Evolutionary conservation across 768 basidiomycete species (phyloP).

Genomic region (Tulasnella sp.): DNA sequence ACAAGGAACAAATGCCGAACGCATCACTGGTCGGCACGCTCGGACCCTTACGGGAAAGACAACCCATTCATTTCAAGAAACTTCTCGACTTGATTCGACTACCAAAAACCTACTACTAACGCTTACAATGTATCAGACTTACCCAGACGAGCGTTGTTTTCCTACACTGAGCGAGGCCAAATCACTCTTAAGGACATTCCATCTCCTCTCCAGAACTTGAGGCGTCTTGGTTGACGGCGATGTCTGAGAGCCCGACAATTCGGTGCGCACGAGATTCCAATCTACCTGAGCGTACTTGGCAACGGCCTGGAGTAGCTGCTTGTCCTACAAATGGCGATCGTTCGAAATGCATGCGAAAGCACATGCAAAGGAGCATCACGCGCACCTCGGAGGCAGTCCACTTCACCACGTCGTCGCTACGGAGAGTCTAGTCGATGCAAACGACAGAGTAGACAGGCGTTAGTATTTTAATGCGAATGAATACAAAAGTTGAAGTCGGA

Average conservation of each 20-base stretch:
- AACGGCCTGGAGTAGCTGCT: neutral
- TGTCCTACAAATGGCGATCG: neutral
- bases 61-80: neutral
- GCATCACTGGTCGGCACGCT: neutral
- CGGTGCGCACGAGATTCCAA: neutral
- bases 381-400: neutral
- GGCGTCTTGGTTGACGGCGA: neutral
- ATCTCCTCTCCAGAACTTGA: neutral
- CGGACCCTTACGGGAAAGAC: neutral
- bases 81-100: too few relatives aligned
- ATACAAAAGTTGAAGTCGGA: neutral
- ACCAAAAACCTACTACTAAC: neutral
- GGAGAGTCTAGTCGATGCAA: neutral
- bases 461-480: neutral
- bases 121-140: neutral
- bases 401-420: neutral
- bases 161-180: neutral
- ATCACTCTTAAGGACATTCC: neutral
- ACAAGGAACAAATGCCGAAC: neutral
- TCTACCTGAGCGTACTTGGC: neutral
- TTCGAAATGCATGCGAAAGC: neutral
- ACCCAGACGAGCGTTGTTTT: neutral
- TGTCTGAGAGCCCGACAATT: neutral
- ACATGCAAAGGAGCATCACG: neutral
- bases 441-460: neutral